Evolutionary conservation across 306 rosid species (phyloP).

Genomic region (Prunus davidiana): DNA sequence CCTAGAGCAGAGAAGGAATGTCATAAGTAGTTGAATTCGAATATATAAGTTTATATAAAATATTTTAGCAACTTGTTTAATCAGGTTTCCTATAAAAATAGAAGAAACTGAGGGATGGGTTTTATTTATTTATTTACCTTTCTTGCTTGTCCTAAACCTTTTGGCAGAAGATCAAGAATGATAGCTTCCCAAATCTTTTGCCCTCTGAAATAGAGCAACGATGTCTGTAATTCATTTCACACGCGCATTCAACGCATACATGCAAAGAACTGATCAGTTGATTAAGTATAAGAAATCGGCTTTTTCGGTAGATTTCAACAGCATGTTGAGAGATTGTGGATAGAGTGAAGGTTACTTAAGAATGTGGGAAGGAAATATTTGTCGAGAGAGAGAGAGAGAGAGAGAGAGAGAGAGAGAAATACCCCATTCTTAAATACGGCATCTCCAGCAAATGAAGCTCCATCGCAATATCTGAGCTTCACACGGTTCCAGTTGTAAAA

Average conservation of each 20-base stretch:
- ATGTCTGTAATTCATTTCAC: conserved; percentile 52
- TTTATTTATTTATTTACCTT: conserved; percentile 25
- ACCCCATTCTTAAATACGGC: conserved; percentile 38
- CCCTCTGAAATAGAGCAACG: conserved; percentile 86
- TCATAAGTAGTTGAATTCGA: not conserved
- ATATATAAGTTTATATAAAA: not conserved
- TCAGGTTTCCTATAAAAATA: not conserved
- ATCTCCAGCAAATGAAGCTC: conserved; percentile 91
- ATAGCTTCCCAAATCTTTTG: conserved; percentile 95
- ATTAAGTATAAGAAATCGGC: no score
- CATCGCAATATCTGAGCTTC: conserved; percentile 92
- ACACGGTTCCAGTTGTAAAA: conserved; percentile 99
- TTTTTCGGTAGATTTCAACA: not conserved
- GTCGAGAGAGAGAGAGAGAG: not conserved
- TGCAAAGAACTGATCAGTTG: conserved; percentile 8
- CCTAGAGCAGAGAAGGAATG: conserved; percentile 15
- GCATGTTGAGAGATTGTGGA: not conserved
- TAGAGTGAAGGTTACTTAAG: not conserved
- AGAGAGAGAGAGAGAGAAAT: not conserved
- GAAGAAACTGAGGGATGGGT: no score
- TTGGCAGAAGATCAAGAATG: conserved; percentile 77
- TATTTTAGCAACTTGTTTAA: not conserved
- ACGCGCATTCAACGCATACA: conserved; percentile 9
- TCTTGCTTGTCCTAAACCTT: conserved; percentile 67
- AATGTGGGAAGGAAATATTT: not conserved